Percentiles rank a stretch among this genome's conserved stretches.
phyloP scores from a whole-genome alignment of 257 asterid species.

The Thymus mandschuricus region DNA sequence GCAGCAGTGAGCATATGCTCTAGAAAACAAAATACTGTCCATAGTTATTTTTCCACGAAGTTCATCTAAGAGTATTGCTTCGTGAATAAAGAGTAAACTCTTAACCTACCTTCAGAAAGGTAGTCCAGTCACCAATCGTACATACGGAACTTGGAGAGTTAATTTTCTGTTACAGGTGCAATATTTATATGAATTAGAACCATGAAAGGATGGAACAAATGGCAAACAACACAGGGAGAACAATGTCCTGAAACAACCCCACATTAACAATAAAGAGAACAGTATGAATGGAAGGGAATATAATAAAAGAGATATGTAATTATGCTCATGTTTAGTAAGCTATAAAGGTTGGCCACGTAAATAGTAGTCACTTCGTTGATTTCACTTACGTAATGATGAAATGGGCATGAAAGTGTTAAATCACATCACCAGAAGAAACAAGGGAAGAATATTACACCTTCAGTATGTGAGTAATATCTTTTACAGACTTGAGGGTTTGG shows the following conservation, averaged over 20 bases:
- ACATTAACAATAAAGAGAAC: not conserved
- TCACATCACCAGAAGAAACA: conserved; percentile 24
- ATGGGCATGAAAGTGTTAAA: conserved; percentile 26
- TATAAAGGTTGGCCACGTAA: conserved; percentile 11
- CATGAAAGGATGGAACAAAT: conserved; percentile 9
- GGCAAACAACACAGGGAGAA: conserved; percentile 28
- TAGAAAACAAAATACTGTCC: conserved; percentile 37
- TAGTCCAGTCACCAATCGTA: conserved; percentile 82
- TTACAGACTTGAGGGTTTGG: conserved; percentile 87
- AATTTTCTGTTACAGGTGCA: conserved; percentile 66
- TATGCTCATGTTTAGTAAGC: not conserved
- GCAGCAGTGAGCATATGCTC: conserved; percentile 89
- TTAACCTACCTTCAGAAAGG: conserved; percentile 82
- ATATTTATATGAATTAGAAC: conserved; percentile 31
- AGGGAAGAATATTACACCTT: conserved; percentile 57
- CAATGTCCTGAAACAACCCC: conserved; percentile 11
- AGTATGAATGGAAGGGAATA: not conserved
- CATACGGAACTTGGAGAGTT: conserved; percentile 89
- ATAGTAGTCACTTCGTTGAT: conserved; percentile 4
- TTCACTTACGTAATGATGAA: conserved; percentile 15
- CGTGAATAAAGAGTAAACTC: conserved; percentile 19
- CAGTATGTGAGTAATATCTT: conserved; percentile 86
- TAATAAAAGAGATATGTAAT: not conserved
- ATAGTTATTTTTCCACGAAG: not conserved
- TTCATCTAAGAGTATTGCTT: conserved; percentile 3